Evolutionary conservation across 73 alveolate species (phyloP).

Genomic region (Symbiodinium natans): DNA sequence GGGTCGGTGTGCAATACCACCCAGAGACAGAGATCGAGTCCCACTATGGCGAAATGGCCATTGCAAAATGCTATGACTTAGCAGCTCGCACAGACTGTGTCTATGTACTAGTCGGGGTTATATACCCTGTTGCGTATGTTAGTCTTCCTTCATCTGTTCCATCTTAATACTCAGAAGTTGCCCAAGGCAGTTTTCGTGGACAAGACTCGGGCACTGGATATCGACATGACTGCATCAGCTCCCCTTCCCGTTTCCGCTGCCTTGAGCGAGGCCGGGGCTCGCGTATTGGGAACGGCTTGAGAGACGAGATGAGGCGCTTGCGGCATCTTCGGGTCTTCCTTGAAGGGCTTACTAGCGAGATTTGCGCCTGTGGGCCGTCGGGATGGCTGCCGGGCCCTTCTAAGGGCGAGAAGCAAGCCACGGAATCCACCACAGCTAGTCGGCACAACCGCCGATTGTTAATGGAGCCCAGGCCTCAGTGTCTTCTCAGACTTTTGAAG

Average conservation of each 20-base stretch:
- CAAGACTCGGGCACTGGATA: conserved; percentile 49
- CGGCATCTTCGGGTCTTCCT: no score
- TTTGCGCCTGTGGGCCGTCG: no score
- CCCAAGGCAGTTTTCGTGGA: conserved; percentile 66
- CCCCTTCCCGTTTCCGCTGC: conserved; percentile 55
- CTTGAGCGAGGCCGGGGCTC: conserved; percentile 39
- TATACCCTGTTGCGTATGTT: background rate
- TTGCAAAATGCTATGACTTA: conserved; percentile 64
- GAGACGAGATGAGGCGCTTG: no score
- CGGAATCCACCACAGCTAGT: background rate
- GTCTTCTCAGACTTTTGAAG: background rate
- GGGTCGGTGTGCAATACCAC: conserved; percentile 76
- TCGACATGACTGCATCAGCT: conserved; percentile 37
- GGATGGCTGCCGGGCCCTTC: no score
- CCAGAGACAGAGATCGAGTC: conserved; percentile 76
- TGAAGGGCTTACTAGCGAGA: no score
- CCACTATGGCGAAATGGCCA: conserved; percentile 87
- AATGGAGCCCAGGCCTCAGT: conserved; percentile 50
- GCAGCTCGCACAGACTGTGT: background rate
- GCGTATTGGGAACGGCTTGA: background rate
- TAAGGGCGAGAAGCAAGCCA: background rate
- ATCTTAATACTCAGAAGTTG: background rate
- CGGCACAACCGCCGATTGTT: conserved; percentile 70
- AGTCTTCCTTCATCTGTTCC: background rate
- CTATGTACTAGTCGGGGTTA: no score